phyloP scores from a whole-genome alignment of 106 monocot species.

The Allium cepa region DNA sequence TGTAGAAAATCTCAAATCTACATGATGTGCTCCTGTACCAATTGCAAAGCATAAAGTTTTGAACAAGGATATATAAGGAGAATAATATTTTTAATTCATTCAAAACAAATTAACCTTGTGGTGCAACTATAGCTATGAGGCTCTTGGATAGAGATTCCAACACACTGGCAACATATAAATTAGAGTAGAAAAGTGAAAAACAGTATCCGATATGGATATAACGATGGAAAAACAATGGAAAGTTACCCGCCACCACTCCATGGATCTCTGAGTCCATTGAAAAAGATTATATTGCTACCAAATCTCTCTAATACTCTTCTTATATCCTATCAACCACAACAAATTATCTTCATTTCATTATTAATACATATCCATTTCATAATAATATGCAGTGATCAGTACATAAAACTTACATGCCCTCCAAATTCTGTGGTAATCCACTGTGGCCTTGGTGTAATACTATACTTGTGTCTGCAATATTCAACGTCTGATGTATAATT shows the following conservation, averaged over 20 bases:
- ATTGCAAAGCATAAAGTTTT: not conserved
- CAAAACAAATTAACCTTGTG: constrained; percentile 4
- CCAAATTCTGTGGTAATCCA: constrained; percentile 39
- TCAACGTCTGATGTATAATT: not conserved
- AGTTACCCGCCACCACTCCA: constrained; percentile 58
- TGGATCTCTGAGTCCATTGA: constrained; percentile 55
- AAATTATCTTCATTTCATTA: not conserved
- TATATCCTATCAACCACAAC: constrained; percentile 2
- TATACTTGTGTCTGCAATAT: not conserved
- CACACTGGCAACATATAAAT: not conserved
- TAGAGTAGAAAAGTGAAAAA: not conserved
- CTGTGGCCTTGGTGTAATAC: constrained; percentile 22
- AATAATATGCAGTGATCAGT: not conserved
- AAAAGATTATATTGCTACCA: constrained; percentile 49
- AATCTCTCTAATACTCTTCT: constrained; percentile 25
- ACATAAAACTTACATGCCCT: constrained; percentile 24
- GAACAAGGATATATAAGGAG: not conserved
- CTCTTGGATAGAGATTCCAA: constrained; percentile 11
- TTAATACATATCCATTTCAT: not conserved
- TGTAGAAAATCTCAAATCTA: constrained; percentile 39
- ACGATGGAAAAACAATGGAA: not conserved
- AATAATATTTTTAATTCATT: not conserved
- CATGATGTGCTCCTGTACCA: constrained; percentile 40
- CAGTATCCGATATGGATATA: not conserved
- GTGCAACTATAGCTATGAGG: constrained; percentile 11